These are phyloP conservation scores for Zopfia rhizophila DNA, from an alignment of 2,329 filamentous ascomycete species.

Conservation along the genomic window DNA sequence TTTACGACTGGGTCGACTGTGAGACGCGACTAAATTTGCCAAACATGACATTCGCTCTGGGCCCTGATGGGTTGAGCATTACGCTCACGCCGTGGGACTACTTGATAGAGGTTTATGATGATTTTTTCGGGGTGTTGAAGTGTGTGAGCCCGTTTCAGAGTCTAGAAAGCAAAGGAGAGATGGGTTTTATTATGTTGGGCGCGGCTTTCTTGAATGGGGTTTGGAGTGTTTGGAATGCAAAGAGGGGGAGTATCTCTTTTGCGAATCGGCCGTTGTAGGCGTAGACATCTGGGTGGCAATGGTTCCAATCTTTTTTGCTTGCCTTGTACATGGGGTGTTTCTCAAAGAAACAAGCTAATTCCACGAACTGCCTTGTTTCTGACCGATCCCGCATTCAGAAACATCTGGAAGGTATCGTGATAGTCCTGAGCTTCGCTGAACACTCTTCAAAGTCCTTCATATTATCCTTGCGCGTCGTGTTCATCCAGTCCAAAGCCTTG, in stretches of 20 bases:
- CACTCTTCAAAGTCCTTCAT: conserved; percentile 23
- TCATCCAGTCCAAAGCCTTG: conserved; percentile 13
- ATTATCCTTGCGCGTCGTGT: conserved; percentile 19
- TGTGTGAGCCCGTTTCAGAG: conserved; percentile 13
- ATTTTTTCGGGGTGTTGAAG: conserved; percentile 6
- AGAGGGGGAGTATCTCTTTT: conserved; percentile 17
- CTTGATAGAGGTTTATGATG: conserved; percentile 16
- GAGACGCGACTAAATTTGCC: conserved; percentile 9
- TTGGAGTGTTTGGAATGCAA: conserved; percentile 17
- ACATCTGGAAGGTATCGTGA: too few species aligned
- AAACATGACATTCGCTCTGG: conserved; percentile 11
- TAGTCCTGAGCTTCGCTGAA: conserved; percentile 19
- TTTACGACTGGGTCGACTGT: conserved; percentile 12
- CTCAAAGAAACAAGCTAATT: too few species aligned
- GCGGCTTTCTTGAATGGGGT: conserved; percentile 17
- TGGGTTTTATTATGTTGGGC: conserved; percentile 16
- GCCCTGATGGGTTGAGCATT: conserved; percentile 4
- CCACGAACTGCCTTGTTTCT: too few species aligned
- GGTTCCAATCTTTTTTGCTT: too few species aligned
- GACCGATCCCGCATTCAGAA: too few species aligned
- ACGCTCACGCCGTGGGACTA: conserved; percentile 20
- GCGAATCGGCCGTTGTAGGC: conserved; percentile 12
- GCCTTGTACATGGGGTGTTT: too few species aligned
- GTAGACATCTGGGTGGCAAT: too few species aligned
- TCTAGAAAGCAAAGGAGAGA: conserved; percentile 2